Evolutionary conservation across 805 yeast species (phyloP).

Genomic region (Saccharomyces jurei): DNA sequence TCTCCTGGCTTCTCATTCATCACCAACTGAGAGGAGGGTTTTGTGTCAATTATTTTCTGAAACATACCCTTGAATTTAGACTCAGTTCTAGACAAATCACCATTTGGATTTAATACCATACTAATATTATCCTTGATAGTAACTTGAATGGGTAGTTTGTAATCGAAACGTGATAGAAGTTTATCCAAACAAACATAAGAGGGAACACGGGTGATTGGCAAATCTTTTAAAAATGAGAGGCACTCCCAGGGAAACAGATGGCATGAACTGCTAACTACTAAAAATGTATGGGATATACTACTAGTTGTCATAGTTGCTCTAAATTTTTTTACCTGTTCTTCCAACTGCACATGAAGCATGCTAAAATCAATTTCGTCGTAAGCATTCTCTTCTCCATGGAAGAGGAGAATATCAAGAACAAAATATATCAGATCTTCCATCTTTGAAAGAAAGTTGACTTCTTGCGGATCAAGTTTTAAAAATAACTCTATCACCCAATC

Average conservation of each 20-base stretch:
- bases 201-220: conserved; percentile 70
- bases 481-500: conserved; percentile 45
- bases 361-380: conserved; percentile 60
- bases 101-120: conserved; percentile 74
- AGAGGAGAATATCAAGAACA: conserved; percentile 49
- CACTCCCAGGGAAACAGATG: conserved; percentile 89
- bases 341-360: conserved; percentile 44
- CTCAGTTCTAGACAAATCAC: conserved; percentile 67
- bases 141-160: conserved; percentile 9
- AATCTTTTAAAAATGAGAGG: conserved; percentile 42
- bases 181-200: conserved; percentile 42
- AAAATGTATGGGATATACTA: conserved; percentile 45
- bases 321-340: conserved; percentile 36
- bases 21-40: conserved; percentile 44
- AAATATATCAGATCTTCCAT: conserved; percentile 60
- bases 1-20: conserved; percentile 54
- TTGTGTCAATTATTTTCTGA: conserved; percentile 15
- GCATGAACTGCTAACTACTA: conserved; percentile 61
- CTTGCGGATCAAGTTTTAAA: conserved; percentile 35
- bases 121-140: conserved; percentile 35
- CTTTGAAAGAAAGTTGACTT: conserved; percentile 24
- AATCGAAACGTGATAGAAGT: conserved; percentile 19
- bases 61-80: conserved; percentile 42
- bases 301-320: conserved; percentile 11
- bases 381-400: conserved; percentile 57